Evolutionary conservation across 306 rosid species (phyloP), one percentile per base, ranked within the genome.

Genomic region (Prunus salicina): DNA sequence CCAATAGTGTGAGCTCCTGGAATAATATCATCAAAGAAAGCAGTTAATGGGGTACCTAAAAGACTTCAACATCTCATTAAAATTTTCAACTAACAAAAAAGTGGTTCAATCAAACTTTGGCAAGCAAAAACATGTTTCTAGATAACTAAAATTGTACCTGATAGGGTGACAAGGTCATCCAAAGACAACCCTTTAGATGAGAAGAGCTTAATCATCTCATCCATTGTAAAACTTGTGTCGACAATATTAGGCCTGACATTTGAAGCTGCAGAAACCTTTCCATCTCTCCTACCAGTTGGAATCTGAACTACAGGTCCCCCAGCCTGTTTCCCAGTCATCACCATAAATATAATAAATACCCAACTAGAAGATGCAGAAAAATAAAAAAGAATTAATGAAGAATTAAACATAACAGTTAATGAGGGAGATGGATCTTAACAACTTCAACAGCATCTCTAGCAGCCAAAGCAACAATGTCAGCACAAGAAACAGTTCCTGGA

Each of bases 1-100:
- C 98, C 97, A 67, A 93, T 87, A 12, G 97, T 93, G 81, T 93
- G 97, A 69, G 97, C 94, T 57, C 97, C 97, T 92, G 84, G 72
- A 76, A 45, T 58, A 38, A 38, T 38, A 38, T 38, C 43, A 61
- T 5, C 73, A 55, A 69, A 68, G 13, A 2, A 5, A 58, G 24
- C 19, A 62, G 12, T 15, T 47, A 14, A 11, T 11, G 52, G 52
- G 13, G 52, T 11, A 47, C 15, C 52, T 12, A 12, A 5, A 34
- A 34, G 8, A 34, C 43, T 38, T 38, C 9, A 38, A 12, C 19
- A 2, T 14, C 16, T 2, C 53, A 14, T 12, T 49, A 49, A 49
- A 49, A 0, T 38, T 7, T 38, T 38, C 2, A 38, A 7, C 43
- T 38, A 38, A 38, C 43, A 38, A 38, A 38, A 38, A 38, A 6